phyloP scores from a whole-genome alignment of 164 flowering plant genomes.

The Litsea cubeba region DNA sequence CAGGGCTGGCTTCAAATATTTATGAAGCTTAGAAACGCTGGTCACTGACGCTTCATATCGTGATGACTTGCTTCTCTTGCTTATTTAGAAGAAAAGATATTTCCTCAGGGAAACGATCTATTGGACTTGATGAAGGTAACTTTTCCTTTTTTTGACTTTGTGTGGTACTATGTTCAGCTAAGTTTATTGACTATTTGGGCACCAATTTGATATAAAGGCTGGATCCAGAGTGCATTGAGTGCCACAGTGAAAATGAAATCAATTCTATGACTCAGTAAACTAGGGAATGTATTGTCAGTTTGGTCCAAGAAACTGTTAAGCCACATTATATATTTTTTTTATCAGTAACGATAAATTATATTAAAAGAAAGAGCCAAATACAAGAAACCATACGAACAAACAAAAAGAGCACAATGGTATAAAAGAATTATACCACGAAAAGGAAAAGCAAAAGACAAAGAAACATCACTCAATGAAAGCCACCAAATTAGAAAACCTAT shows the following conservation, averaged over 20 bases:
- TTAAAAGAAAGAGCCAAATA: too few relatives aligned
- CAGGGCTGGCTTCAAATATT: not conserved
- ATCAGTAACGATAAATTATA: too few relatives aligned
- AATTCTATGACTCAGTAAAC: not conserved
- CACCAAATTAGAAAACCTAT: too few relatives aligned
- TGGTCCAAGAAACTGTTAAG: too few relatives aligned
- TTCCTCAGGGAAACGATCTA: slow-evolving; percentile 9
- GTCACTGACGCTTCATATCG: slow-evolving; percentile 10
- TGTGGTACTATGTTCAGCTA: not conserved
- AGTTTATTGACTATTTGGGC: not conserved
- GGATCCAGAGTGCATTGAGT: not conserved
- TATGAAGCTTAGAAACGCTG: not conserved
- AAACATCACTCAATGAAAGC: too few relatives aligned
- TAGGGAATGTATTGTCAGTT: not conserved
- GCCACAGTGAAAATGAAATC: not conserved
- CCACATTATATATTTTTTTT: too few relatives aligned
- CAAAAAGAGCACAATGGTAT: too few relatives aligned
- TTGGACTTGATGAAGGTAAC: slow-evolving; percentile 56
- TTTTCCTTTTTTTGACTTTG: not conserved
- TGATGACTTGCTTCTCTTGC: slow-evolving; percentile 59
- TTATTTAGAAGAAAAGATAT: slow-evolving; percentile 26
- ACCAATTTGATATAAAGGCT: not conserved
- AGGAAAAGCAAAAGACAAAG: too few relatives aligned
- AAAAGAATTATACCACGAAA: too few relatives aligned
- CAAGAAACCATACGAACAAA: too few relatives aligned